Evolutionary conservation across 192 early-diverging fungal genomes (phyloP), one percentile per base, ranked within the genome.

Genomic region (Coemansia sp.): DNA sequence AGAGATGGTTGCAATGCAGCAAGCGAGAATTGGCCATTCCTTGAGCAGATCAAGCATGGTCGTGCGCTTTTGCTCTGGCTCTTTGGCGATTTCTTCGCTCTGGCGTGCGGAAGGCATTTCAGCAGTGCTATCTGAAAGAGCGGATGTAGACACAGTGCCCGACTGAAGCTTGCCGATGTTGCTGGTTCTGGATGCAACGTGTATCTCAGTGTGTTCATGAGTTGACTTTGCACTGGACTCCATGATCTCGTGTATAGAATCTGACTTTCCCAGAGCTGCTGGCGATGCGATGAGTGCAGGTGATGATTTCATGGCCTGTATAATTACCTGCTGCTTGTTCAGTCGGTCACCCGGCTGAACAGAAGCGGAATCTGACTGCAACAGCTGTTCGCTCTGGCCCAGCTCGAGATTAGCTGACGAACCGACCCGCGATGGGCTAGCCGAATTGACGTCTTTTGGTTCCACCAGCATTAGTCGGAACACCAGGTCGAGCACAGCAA

Each of bases 381-480:
- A 51, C 36, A 71, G 44, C 40, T 64, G 60, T 21, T 63, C 67
- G 17, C 42, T 31, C 38, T 66, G 59, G 11, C 20, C 23, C 15
- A 52, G 49, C 28, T 49, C 59, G 36, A 66, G 37, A 34, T 38
- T 51, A 5, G 47, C 52, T 12, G 28, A 26, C 15, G 60, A 65
- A 6, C 17, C 15, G 20, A 42, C 34, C 7, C 23, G 61, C 4
- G 75, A 72, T 14, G 64, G 34, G 7, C 12, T 23, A 2, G 49
- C 62, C 11, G 62, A 55, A 19, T 44, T 37, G 17, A 72, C 48
- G 2, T 62, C 38, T 46, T 71, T 73, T 8, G 90, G 84, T 64
- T 92, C 90, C 8, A 74, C 74, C 17, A 92, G 75, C 63, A 87
- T 69, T 25, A 88, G 60, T 15, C 87, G 84, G 53, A 76, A 82